Conservation (phyloP, 2,329 filamentous ascomycete genomes). For the Blastomyces emzantsi region DNA sequence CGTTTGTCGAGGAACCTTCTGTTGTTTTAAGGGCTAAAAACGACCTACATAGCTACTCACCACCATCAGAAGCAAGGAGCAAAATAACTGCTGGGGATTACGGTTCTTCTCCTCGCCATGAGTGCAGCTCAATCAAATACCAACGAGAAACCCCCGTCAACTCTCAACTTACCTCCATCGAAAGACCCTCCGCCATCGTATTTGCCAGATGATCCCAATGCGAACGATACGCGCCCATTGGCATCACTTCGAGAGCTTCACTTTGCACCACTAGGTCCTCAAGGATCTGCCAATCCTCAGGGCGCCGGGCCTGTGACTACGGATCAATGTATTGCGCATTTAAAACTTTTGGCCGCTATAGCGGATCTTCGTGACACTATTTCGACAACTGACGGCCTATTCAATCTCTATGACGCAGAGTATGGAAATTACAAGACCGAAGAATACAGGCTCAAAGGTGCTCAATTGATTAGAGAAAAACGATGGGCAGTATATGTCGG, state of each 20-base stretch:
- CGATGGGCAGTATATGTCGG: conserved; percentile 63
- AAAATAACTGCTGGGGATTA: not conserved
- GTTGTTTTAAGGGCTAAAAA: not conserved
- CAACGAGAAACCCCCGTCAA: not conserved
- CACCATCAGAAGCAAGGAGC: not conserved
- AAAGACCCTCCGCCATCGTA: not conserved
- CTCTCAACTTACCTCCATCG: no score
- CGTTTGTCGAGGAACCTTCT: not conserved
- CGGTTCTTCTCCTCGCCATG: not conserved
- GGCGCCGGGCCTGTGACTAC: conserved; percentile 23
- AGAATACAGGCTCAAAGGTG: conserved; percentile 32
- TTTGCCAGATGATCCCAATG: not conserved
- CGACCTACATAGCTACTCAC: not conserved
- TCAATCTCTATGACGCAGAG: conserved; percentile 50
- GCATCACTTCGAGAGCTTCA: conserved; percentile 8
- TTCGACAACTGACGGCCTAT: conserved; percentile 58
- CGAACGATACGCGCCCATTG: not conserved
- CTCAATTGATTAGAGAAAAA: conserved; percentile 57
- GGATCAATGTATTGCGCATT: conserved; percentile 59
- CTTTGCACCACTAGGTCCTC: not conserved
- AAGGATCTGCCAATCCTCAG: not conserved
- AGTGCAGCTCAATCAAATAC: conserved; percentile 1
- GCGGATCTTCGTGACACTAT: conserved; percentile 58
- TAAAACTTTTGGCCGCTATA: conserved; percentile 62
- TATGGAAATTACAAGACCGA: conserved; percentile 27